Evolutionary conservation across 2,329 filamentous ascomycete species (phyloP).

Genomic region (Colletotrichum phormii): DNA sequence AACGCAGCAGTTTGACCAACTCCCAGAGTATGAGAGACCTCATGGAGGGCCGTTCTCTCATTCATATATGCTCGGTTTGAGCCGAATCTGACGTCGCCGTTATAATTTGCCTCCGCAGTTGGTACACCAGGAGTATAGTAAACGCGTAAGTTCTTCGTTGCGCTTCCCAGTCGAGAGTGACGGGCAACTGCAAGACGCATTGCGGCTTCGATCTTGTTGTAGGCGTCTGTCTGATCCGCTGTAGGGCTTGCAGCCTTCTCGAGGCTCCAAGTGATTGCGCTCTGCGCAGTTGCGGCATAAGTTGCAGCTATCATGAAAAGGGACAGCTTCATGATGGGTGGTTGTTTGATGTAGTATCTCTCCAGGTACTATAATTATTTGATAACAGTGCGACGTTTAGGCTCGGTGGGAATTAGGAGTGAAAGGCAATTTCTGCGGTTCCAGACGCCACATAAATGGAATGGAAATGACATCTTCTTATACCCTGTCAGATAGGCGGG

Average conservation of each 20-base stretch:
- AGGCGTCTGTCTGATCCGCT: slow-evolving; percentile 56
- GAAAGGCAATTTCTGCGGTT: neutral
- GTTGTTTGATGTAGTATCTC: no score
- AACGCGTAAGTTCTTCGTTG: slow-evolving; percentile 54
- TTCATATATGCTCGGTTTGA: slow-evolving; percentile 59
- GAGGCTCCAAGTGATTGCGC: slow-evolving; percentile 52
- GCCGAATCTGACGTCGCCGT: slow-evolving; percentile 59
- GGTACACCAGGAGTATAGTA: slow-evolving; percentile 56
- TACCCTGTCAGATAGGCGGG: no score
- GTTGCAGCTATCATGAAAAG: slow-evolving; percentile 42
- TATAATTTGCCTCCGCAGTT: slow-evolving; percentile 60
- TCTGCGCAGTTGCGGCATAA: slow-evolving; percentile 48
- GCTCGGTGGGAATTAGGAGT: no score
- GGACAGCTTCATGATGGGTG: slow-evolving; percentile 39
- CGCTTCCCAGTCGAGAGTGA: slow-evolving; percentile 49
- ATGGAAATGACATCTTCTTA: no score
- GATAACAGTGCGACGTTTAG: neutral
- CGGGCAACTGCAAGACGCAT: slow-evolving; percentile 55
- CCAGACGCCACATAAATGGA: no score
- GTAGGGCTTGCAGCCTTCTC: slow-evolving; percentile 53
- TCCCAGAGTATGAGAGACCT: slow-evolving; percentile 60
- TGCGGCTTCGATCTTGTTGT: slow-evolving; percentile 53
- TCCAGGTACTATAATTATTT: no score
- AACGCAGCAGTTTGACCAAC: slow-evolving; percentile 58
- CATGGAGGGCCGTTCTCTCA: slow-evolving; percentile 60